Conservation (phyloP, 2,329 filamentous ascomycete genomes). For the Exophiala lecanii-corni region DNA sequence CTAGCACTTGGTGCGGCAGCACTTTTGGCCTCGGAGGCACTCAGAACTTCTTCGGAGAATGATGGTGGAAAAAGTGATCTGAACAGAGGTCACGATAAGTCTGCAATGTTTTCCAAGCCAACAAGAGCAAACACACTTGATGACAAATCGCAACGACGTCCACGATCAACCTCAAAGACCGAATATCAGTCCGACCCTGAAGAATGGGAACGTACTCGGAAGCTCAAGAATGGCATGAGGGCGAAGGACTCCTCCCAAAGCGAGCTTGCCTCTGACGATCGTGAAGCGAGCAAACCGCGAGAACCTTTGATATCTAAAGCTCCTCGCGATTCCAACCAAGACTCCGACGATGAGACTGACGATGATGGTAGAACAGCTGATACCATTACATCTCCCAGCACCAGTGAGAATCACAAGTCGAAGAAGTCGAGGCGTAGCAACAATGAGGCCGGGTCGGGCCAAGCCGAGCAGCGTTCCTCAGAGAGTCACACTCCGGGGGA, state of each 20-base stretch:
- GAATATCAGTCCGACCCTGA: constrained; percentile 21
- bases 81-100: neutral
- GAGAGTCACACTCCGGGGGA: too few species aligned
- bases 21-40: too few species aligned
- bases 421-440: constrained; percentile 30
- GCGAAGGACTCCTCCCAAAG: constrained; percentile 12
- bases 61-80: too few species aligned
- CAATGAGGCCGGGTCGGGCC: constrained; percentile 33
- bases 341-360: constrained; percentile 15
- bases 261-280: constrained; percentile 10
- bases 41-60: too few species aligned
- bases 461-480: too few species aligned
- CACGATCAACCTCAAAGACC: constrained; percentile 4
- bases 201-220: constrained; percentile 15
- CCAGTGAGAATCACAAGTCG: constrained; percentile 29
- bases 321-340: constrained; percentile 18
- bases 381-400: constrained; percentile 26
- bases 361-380: constrained; percentile 28
- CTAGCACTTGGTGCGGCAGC: constrained; percentile 8
- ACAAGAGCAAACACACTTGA: constrained; percentile 7
- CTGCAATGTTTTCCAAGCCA: too few species aligned
- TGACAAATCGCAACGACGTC: constrained; percentile 5
- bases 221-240: constrained; percentile 6
- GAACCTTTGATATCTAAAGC: constrained; percentile 7
- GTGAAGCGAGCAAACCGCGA: constrained; percentile 1